Percentiles rank a stretch among this genome's conserved stretches.
phyloP scores from a whole-genome alignment of 495 filamentous ascomycete species.

The Penicillium chermesinum region DNA sequence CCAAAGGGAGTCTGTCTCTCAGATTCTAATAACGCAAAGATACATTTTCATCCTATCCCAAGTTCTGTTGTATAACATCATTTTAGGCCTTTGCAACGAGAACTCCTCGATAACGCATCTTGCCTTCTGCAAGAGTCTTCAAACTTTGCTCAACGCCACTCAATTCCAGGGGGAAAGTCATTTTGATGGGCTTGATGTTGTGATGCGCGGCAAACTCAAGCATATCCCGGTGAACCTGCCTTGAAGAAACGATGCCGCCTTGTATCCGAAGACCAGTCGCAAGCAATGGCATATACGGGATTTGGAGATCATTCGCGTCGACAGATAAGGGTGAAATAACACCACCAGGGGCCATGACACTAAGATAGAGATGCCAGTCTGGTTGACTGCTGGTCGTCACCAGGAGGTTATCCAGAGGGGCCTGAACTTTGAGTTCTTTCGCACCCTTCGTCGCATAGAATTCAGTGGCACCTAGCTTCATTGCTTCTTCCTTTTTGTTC shows the following conservation, averaged over 20 bases:
- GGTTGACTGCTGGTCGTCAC: constrained; percentile 44
- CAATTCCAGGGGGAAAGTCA: constrained; percentile 52
- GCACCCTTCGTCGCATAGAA: constrained; percentile 43
- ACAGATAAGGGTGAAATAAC: constrained; percentile 51
- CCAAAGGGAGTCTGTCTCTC: too few relatives aligned
- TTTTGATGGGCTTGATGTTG: constrained; percentile 49
- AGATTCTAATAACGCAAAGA: too few relatives aligned
- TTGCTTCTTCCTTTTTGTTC: constrained; percentile 53
- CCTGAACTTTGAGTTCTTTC: constrained; percentile 30
- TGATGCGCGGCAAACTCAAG: constrained; percentile 52
- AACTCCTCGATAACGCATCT: constrained; percentile 57
- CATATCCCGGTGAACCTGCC: constrained; percentile 51
- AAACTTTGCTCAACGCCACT: constrained; percentile 50
- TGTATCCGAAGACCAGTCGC: constrained; percentile 44
- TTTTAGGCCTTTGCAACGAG: constrained; percentile 27
- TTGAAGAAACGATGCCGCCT: constrained; percentile 47
- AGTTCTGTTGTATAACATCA: too few relatives aligned
- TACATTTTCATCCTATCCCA: too few relatives aligned
- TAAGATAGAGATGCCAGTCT: constrained; percentile 35
- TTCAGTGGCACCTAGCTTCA: constrained; percentile 46
- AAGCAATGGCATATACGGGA: constrained; percentile 50
- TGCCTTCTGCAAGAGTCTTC: constrained; percentile 47
- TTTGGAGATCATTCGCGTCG: constrained; percentile 41
- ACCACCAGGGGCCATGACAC: constrained; percentile 39
- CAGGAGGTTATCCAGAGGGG: constrained; percentile 39